A percentile compares a stretch with the other conserved stretches of the same genome.
Conservation (phyloP, 208 protist species). For the Leishmania lainsoni region DNA sequence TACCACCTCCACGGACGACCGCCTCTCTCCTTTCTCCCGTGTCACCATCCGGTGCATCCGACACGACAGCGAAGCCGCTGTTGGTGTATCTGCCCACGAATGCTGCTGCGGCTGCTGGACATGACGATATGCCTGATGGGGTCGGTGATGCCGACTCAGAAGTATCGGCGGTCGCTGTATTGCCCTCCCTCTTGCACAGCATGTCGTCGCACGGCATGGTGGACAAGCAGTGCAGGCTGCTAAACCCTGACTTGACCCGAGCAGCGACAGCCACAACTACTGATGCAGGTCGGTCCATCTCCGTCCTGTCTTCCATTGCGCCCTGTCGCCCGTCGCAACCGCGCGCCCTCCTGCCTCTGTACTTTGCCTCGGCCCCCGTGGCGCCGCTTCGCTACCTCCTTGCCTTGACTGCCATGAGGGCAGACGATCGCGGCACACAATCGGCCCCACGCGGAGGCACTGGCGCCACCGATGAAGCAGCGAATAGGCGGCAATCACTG, state of each 20-base stretch:
- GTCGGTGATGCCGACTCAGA: neutral
- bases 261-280: neutral
- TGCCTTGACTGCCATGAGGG: neutral
- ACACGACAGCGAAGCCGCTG: constrained; percentile 1
- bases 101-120: neutral
- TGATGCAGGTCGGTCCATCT: neutral
- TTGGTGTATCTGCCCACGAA: neutral
- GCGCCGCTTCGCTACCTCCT: constrained; percentile 2
- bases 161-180: neutral
- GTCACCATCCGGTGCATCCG: neutral
- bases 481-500: too few relatives aligned
- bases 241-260: neutral
- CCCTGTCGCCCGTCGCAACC: neutral
- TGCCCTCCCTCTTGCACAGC: neutral
- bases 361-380: neutral
- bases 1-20: neutral
- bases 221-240: neutral
- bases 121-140: neutral
- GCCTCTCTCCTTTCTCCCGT: neutral
- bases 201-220: neutral
- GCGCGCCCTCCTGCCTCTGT: neutral
- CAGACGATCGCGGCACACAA: neutral
- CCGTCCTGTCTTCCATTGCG: neutral
- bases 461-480: neutral
- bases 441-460: neutral